Conservation (phyloP, 1,284 basidiomycete genomes). For the Dichomitus squalens region DNA sequence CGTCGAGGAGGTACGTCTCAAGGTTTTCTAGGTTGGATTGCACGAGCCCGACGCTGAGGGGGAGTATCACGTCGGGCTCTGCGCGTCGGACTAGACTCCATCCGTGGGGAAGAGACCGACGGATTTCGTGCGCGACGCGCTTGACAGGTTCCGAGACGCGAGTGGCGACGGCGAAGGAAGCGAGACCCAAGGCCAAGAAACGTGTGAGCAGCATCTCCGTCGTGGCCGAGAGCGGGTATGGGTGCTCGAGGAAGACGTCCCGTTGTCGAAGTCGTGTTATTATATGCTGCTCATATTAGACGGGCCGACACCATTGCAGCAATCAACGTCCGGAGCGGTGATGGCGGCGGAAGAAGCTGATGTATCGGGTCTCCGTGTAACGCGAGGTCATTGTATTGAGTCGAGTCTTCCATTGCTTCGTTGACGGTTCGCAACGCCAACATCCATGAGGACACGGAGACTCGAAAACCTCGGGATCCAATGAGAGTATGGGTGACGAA, state of each 20-base stretch:
- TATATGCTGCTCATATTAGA: no score
- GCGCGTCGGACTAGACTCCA: conserved; percentile 40
- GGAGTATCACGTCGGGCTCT: conserved; percentile 35
- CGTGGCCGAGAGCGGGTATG: neutral
- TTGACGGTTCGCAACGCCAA: no score
- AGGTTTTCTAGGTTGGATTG: conserved; percentile 46
- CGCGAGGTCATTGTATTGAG: no score
- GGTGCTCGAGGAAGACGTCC: neutral
- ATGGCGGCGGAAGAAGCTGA: no score
- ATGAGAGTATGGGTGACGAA: no score
- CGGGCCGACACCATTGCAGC: no score
- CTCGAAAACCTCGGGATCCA: no score
- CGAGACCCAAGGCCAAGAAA: conserved; percentile 9
- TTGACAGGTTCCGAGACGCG: conserved; percentile 5
- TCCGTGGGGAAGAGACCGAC: conserved; percentile 36
- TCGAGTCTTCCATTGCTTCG: no score
- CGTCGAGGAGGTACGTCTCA: conserved; percentile 44
- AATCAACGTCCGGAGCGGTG: no score
- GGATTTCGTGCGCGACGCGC: conserved; percentile 42
- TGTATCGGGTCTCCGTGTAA: no score
- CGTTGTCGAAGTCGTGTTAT: neutral
- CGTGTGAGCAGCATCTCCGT: conserved; percentile 16
- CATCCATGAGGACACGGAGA: no score
- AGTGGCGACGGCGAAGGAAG: conserved; percentile 7
- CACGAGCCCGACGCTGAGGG: conserved; percentile 46